Base-by-base conservation (phyloP, 148 eudicot species). In the Limonium bicolor region DNA sequence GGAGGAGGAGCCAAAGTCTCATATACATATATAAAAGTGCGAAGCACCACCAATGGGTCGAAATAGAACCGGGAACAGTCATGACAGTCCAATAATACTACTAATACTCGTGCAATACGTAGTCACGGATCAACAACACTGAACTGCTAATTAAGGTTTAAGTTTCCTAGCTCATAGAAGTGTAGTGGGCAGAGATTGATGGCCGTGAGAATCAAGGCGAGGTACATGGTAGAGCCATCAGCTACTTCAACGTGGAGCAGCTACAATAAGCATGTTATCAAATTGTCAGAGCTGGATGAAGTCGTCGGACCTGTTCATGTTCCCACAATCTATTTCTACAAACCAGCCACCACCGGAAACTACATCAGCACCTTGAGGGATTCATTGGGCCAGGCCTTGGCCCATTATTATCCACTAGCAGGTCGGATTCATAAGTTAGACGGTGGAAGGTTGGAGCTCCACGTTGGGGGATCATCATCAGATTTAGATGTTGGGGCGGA, bases 321-420 rank as follows among this genome's bases (percentile, higher is more conserved):
- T 11, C 48, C 48, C 11, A 4, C 27, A 10, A 17, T 43, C 31
- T 43, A 43, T 31, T 43, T 43, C 48, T 43, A 43, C 48, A 43
- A 43, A 20, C 29, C 28, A 7, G 10, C 5, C 28, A 13, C 2
- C 5, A 0, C 6, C 6, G 13, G 3, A 2, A 12, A 12, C 19
- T 6, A 23, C 10, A 24, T 43, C 18, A 5, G 19, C 30, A 6
- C 9, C 11, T 7, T 43, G 4, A 24, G 31, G 3, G 48, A 43
- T 2, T 43, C 48, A 4, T 31, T 43, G 3, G 4, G 19, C 11
- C 31, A n/a, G 1, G 48, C 48, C 19, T 20, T 43, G 19, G 48
- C 27, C 19, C 48, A 24, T 20, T 43, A 43, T 15, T 25, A 43
- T n/a, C 48, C 48, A 4, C 48, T 43, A 10, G 48, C 48, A 4